A percentile compares a stretch with the other conserved stretches of the same genome.
These are phyloP conservation scores for Haplosporangium gracile DNA, from an alignment of 192 early-diverging fungal genomes.

Conservation along the genomic window DNA sequence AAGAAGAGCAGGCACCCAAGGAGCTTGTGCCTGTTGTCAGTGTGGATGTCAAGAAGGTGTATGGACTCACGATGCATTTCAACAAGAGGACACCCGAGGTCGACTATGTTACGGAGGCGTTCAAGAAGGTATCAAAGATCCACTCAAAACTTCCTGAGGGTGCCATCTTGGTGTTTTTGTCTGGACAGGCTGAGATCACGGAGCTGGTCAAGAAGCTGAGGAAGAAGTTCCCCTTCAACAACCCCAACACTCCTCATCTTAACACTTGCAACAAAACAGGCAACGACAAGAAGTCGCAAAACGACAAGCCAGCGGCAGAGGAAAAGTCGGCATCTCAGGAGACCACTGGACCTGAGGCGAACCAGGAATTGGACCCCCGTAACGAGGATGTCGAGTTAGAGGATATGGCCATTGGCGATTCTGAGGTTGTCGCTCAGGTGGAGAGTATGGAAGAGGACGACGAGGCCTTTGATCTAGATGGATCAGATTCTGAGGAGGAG, in stretches of 20 bases:
- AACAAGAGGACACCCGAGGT: constrained; percentile 90
- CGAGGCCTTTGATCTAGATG: constrained; percentile 60
- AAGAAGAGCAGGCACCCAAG: constrained; percentile 23
- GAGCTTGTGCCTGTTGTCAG: constrained; percentile 53
- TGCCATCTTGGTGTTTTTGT: constrained; percentile 94
- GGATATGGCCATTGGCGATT: constrained; percentile 73
- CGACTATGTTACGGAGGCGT: constrained; percentile 90
- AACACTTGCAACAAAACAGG: constrained; percentile 29
- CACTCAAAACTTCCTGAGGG: constrained; percentile 93
- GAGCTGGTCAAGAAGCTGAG: constrained; percentile 82
- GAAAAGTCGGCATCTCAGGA: constrained; percentile 18
- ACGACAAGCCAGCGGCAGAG: constrained; percentile 2
- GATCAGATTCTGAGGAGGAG: constrained; percentile 50
- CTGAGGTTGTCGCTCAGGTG: constrained; percentile 77
- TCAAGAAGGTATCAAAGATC: constrained; percentile 94
- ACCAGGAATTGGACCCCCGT: constrained; percentile 38
- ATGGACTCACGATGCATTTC: constrained; percentile 89
- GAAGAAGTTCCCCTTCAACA: constrained; percentile 73
- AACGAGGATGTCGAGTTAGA: constrained; percentile 71
- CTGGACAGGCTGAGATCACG: constrained; percentile 95
- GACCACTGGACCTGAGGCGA: background rate
- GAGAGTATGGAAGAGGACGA: constrained; percentile 74
- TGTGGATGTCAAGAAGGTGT: constrained; percentile 50
- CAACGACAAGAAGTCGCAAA: constrained; percentile 1
- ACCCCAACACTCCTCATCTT: constrained; percentile 15